Base-by-base conservation (phyloP, 148 eudicot genomes). In the Amaranthus hypochondriacus region DNA sequence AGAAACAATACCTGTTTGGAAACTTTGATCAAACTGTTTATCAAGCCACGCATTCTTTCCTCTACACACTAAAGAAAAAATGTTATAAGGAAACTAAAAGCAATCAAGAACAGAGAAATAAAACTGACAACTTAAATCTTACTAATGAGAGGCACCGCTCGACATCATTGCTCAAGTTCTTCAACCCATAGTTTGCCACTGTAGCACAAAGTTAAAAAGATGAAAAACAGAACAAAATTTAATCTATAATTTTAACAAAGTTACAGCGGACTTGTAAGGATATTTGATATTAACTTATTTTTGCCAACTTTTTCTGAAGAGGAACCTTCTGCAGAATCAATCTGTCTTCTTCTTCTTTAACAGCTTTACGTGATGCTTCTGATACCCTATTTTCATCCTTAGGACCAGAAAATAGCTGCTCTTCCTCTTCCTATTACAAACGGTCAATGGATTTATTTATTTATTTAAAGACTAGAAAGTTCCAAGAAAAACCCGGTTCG, bases 331-430 rank as follows among this genome's bases (percentile, higher is more conserved):
- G 92, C 86, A 95, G 78, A 68, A 95, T 70, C 73, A 92, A 79
- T 77, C 83, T 83, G 72, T 92, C 96, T 82, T 95, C 96, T 84
- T 95, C 97, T 81, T 95, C 97, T 90, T 92, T 96, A 76, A 92
- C 96, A 84, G 87, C 89, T 68, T 87, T 88, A 52, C 96, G 86
- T 69, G 99, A 95, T 75, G 89, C 94, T 81, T 95, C 99, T 74
- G 94, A 95, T 77, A 83, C 91, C 79, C 91, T 87, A 75, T 78
- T 85, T 59, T 90, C 99, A 76, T 92, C 92, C 81, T 92, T 92
- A 57, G 94, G 71, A 66, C 89, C 89, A 76, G 92, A 92, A 82
- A 95, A 84, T 64, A 95, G 81, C 80, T 95, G 97, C 71, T 92
- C 94, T 82, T 95, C 99, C 83, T 95, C 99, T 77, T 95, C 99